phyloP scores from a whole-genome alignment of 768 basidiomycete species.

The Panaeolus papilionaceus region DNA sequence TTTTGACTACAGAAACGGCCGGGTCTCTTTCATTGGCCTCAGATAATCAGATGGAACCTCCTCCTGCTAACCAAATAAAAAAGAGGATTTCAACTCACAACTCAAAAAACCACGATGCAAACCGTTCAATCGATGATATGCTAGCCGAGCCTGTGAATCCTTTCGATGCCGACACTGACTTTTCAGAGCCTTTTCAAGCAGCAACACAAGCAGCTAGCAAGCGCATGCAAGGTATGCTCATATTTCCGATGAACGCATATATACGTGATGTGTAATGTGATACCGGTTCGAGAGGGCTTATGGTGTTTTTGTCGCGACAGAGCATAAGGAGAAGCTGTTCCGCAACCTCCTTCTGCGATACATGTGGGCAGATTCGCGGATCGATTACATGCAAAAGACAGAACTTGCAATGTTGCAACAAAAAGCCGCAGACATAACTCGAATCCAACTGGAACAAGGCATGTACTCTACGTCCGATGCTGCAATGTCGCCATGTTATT shows the following conservation, averaged over 20 bases:
- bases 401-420: neutral
- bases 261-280: neutral
- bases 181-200: neutral
- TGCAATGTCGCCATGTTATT: neutral
- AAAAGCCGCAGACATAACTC: neutral
- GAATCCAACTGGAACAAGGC: conserved; percentile 1
- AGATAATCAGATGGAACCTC: neutral
- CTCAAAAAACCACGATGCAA: neutral
- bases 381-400: neutral
- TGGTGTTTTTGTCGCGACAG: neutral
- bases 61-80: neutral
- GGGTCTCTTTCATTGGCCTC: neutral
- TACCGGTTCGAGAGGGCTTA: neutral
- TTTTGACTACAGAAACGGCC: neutral
- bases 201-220: neutral
- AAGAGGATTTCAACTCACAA: neutral
- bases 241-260: neutral
- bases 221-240: neutral
- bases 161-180: neutral
- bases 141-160: neutral
- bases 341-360: neutral
- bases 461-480: neutral
- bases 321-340: neutral
- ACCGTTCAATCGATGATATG: neutral
- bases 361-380: neutral